Base-by-base conservation (phyloP, 345 rosid species). In the Garcia nutans region DNA sequence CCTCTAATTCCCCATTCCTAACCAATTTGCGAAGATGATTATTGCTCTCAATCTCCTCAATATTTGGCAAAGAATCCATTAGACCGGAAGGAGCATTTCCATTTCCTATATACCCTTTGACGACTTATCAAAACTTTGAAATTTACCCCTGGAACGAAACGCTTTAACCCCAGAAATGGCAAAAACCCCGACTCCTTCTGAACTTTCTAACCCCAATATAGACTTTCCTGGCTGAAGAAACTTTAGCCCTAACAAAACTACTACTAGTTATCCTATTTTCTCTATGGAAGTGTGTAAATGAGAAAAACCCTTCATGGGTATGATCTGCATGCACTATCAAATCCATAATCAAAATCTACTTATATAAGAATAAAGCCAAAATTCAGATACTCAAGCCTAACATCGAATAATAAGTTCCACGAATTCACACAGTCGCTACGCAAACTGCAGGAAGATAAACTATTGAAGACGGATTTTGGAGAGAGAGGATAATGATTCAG, bases 1-100 rank as follows among this genome's bases (percentile, higher is more conserved):
- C 89, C 49, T 90, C 92, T 16, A 91, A 69, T 28, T 89, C 84
- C 44, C 94, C 96, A 16, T 84, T 81, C 72, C 91, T 86, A 54
- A 91, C 94, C 62, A 89, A 81, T 10, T 79, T 82, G 26, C 89
- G 86, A 42, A 92, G 91, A 66, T 82, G 89, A 78, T 81, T 83
- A 72, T 86, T 92, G 75, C 93, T 87, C 82, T 81, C 92, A 1
- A 78, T 79, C 76, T 90, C 97, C 78, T 89, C 91, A 24, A 76
- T 41, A 62, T 74, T 85, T 10, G 79, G 79, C 11, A 84, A 81
- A 7, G 89, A 82, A 50, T 78, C 80, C 52, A 70, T 68, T 0
- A 84, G 49, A 72, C 76, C 76, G 17, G 75, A 85, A 13, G 80
- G 71, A 71, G 73, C 66, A 28, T 82, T 87, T 45, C 86, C 94